Conservation (phyloP, 2,329 filamentous ascomycete species). For the Rhynchosporium graminicola region DNA sequence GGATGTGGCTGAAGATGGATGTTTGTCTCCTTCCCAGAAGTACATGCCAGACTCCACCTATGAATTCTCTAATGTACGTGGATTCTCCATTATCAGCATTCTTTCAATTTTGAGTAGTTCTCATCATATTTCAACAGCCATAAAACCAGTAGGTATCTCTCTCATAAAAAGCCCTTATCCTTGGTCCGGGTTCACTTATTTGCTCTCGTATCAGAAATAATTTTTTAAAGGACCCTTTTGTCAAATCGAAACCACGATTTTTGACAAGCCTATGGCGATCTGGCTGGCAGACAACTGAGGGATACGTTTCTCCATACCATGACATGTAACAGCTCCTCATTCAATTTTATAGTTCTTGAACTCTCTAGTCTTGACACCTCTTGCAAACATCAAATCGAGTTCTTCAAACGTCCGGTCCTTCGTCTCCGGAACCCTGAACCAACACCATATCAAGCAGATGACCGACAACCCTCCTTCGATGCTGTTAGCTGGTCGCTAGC, state of each 20-base stretch:
- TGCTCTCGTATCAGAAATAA: slow-evolving; percentile 24
- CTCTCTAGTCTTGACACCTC: slow-evolving; percentile 39
- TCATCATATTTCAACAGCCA: slow-evolving; percentile 16
- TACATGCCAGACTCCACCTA: no score
- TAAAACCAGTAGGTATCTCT: slow-evolving; percentile 17
- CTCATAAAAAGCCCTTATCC: slow-evolving; percentile 20
- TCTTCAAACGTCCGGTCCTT: slow-evolving; percentile 49
- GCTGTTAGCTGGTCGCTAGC: background rate
- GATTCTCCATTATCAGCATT: background rate
- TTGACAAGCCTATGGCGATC: background rate
- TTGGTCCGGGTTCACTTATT: slow-evolving; percentile 30
- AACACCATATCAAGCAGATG: slow-evolving; percentile 45
- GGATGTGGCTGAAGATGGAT: background rate
- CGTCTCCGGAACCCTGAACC: slow-evolving; percentile 47
- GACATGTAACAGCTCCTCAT: background rate
- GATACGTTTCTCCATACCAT: background rate
- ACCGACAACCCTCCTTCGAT: slow-evolving; percentile 44
- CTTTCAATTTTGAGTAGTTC: background rate
- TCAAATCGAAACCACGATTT: slow-evolving; percentile 23
- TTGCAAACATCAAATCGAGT: slow-evolving; percentile 49
- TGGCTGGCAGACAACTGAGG: no score
- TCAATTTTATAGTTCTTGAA: slow-evolving; percentile 36
- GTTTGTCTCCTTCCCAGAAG: background rate
- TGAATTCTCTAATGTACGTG: background rate
- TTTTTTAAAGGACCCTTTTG: slow-evolving; percentile 29